Evolutionary conservation across 352 stramenopile species (phyloP), one percentile per base, ranked within the genome.

Genomic region (Pythium phragmiticola): DNA sequence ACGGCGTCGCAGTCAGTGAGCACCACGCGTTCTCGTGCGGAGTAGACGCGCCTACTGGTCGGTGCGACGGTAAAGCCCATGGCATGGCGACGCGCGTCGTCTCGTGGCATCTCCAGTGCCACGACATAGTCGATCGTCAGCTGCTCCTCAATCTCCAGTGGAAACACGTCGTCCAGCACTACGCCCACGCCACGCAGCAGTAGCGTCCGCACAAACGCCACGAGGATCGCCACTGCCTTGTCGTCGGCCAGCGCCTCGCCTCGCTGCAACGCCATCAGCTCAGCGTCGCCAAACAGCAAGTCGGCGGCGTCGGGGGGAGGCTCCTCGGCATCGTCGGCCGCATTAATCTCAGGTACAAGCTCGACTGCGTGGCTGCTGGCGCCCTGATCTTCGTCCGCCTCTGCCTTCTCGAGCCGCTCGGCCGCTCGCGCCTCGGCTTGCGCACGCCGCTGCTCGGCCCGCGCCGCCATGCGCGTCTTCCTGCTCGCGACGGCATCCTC

Each of bases 91-190:
- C 75, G 59, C 2, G 83, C n/a, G 30, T 90, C 81, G 9, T 57
- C 68, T 7, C 64, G 67, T 7, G 73, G 8, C 14, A 76, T 74
- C n/a, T 78, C 76, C 17, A 92, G 76, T 8, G 63, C 57, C 9
- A 92, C 57, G 45, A 92, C 59, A 52, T 87, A 89, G 55, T 90
- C 77, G 11, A 76, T 36, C 33, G 54, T 52, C n/a, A 83, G 57
- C 28, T 47, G 33, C n/a, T 39, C n/a, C 14, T 61, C 63, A 9
- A 88, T 52, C 39, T 90, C 77, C 6, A 3, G 46, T 12, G 80
- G 79, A 23, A 85, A 76, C 8, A 92, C 69, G 51, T 88, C 80
- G 48, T 92, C 83, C 41, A 90, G 43, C 19, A 89, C 68, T 37
- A 90, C 69, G 2, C 83, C 83, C 8, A 89, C 64, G 36, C 82